Conservation (phyloP, 345 rosid genomes). For the Boechera stricta region DNA sequence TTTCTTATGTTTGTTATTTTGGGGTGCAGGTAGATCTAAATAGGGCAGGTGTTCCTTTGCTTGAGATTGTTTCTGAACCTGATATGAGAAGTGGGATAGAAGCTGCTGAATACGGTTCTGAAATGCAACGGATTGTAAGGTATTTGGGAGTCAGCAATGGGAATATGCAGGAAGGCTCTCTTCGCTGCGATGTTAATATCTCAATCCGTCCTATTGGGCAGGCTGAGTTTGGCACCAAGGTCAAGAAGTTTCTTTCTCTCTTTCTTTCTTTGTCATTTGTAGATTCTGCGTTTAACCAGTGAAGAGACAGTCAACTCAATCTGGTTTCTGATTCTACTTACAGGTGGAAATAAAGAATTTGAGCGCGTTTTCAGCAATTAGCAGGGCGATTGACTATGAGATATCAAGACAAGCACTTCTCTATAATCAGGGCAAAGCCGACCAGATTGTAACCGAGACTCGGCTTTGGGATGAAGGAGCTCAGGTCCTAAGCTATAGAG, state of each 20-base stretch:
- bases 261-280: constrained; percentile 2
- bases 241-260: constrained; percentile 39
- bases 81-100: constrained; percentile 92
- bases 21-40: constrained; percentile 77
- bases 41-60: constrained; percentile 97
- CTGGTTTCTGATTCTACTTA: constrained; percentile 18
- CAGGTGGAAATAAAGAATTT: constrained; percentile 96
- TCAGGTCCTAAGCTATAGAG: constrained; percentile 55
- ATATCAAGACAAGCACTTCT: constrained; percentile 78
- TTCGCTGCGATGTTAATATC: constrained; percentile 95
- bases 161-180: constrained; percentile 97
- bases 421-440: constrained; percentile 66
- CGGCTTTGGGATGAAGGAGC: constrained; percentile 97
- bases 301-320: constrained; percentile 6
- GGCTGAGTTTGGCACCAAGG: constrained; percentile 89
- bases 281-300: constrained; percentile 15
- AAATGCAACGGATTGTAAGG: constrained; percentile 83
- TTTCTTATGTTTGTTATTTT: constrained; percentile 29
- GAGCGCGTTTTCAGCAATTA: constrained; percentile 88
- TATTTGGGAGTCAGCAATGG: constrained; percentile 89
- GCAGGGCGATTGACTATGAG: constrained; percentile 91
- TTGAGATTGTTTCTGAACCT: constrained; percentile 97
- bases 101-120: constrained; percentile 88
- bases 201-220: constrained; percentile 89
- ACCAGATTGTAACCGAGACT: constrained; percentile 86